Conservation (phyloP, 345 rosid species). For the Mangifera indica region DNA sequence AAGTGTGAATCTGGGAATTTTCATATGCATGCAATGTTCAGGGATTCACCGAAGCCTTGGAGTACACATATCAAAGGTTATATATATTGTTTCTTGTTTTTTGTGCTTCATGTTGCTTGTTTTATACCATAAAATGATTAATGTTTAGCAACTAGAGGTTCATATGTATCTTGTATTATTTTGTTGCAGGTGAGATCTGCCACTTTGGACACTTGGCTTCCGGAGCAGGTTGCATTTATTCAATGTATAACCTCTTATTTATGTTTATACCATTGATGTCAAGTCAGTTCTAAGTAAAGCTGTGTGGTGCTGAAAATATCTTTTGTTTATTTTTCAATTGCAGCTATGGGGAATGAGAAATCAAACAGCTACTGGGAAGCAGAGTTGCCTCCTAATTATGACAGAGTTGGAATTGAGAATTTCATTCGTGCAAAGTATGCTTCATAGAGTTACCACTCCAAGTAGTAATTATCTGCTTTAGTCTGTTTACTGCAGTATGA, state of each 20-base stretch:
- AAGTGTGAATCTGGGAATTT: slow-evolving; percentile 92
- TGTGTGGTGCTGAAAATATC: slow-evolving; percentile 10
- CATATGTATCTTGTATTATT: background rate
- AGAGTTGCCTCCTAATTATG: slow-evolving; percentile 68
- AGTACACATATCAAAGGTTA: slow-evolving; percentile 93
- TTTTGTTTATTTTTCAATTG: slow-evolving; percentile 13
- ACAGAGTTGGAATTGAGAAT: slow-evolving; percentile 70
- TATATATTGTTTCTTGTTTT: slow-evolving; percentile 2
- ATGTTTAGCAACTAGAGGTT: background rate
- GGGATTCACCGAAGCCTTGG: slow-evolving; percentile 94
- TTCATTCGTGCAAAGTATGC: slow-evolving; percentile 88
- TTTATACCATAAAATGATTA: background rate
- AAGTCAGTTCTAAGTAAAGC: slow-evolving; percentile 1
- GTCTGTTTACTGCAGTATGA: slow-evolving; percentile 15
- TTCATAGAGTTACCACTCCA: slow-evolving; percentile 17
- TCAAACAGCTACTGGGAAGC: slow-evolving; percentile 94
- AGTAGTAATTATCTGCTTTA: slow-evolving; percentile 18
- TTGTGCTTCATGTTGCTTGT: background rate
- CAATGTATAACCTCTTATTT: slow-evolving; percentile 45
- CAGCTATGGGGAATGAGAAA: slow-evolving; percentile 84
- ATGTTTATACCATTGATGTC: background rate
- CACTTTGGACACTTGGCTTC: slow-evolving; percentile 98
- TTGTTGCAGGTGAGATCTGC: slow-evolving; percentile 77
- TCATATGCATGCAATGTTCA: slow-evolving; percentile 97
- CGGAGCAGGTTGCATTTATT: slow-evolving; percentile 81